Conservation (phyloP, 306 rosid species). For the Dalbergia oliveri region DNA sequence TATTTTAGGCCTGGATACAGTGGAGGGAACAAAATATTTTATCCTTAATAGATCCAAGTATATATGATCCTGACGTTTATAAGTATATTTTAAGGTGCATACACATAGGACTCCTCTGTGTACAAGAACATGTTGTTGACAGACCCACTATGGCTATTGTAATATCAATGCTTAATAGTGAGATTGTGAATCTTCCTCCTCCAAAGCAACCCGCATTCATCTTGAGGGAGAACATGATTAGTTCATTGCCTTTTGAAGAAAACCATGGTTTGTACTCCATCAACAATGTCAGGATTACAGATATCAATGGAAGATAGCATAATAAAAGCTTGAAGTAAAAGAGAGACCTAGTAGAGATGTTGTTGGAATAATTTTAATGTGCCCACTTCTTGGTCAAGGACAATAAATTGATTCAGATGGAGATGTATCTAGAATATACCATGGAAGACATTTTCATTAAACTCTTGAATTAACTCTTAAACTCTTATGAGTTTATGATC, state of each 20-base stretch:
- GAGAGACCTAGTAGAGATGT: no score
- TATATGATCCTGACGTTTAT: background rate
- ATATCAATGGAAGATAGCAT: conserved; percentile 13
- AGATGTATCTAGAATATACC: no score
- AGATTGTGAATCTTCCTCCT: no score
- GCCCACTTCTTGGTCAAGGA: no score
- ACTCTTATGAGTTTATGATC: no score
- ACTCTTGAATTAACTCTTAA: no score
- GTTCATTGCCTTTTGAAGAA: background rate
- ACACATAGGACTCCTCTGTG: conserved; percentile 52
- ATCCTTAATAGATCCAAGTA: conserved; percentile 23
- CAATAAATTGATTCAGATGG: no score
- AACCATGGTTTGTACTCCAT: background rate
- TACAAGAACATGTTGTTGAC: conserved; percentile 43
- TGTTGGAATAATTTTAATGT: no score
- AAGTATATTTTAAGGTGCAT: conserved; percentile 38
- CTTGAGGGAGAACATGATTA: background rate
- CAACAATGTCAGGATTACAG: conserved; percentile 7
- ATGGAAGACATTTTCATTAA: no score
- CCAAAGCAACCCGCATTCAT: conserved; percentile 38
- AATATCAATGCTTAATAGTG: no score
- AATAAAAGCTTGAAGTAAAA: no score
- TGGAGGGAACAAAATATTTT: conserved; percentile 38
- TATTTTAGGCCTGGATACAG: conserved; percentile 45
- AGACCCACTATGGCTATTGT: conserved; percentile 42